phyloP scores from a whole-genome alignment of 768 basidiomycete genomes.

The Amanita brunnescens region DNA sequence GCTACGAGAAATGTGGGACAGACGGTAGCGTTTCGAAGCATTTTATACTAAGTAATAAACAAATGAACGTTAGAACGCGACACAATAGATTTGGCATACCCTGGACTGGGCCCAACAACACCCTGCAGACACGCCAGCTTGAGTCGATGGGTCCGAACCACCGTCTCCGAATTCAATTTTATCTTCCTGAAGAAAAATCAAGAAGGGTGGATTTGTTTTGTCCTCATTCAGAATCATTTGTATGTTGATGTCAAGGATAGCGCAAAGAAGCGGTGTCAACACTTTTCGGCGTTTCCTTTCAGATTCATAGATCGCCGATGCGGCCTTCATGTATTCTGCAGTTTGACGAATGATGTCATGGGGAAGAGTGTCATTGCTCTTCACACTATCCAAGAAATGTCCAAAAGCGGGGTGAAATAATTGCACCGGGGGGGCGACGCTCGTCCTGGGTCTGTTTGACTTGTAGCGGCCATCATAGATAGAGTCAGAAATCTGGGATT shows the following conservation, averaged over 20 bases:
- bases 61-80: conserved; percentile 5
- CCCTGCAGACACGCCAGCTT: conserved; percentile 9
- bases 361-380: conserved; percentile 10
- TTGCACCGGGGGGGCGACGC: conserved; percentile 16
- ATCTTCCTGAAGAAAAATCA: conserved; percentile 12
- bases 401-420: conserved; percentile 18
- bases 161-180: conserved; percentile 13
- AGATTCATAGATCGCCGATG: conserved; percentile 13
- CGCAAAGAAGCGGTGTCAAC: conserved; percentile 4
- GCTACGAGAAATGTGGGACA: conserved; percentile 26
- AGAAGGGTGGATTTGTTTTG: conserved; percentile 5
- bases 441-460: conserved; percentile 9
- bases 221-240: conserved; percentile 5
- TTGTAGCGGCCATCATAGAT: conserved; percentile 18
- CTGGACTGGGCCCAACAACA: conserved; percentile 10
- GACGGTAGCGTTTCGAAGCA: conserved; percentile 12
- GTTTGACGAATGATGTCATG: conserved; percentile 11
- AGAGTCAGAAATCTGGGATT: conserved; percentile 5
- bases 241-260: conserved; percentile 4
- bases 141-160: conserved; percentile 11
- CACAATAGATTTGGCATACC: conserved; percentile 4
- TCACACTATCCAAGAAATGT: conserved; percentile 14
- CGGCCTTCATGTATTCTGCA: conserved; percentile 12
- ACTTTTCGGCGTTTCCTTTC: conserved; percentile 11
- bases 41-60: conserved; percentile 1